Conservation (phyloP, 2,329 filamentous ascomycete species). For the Xylariales sp. region DNA sequence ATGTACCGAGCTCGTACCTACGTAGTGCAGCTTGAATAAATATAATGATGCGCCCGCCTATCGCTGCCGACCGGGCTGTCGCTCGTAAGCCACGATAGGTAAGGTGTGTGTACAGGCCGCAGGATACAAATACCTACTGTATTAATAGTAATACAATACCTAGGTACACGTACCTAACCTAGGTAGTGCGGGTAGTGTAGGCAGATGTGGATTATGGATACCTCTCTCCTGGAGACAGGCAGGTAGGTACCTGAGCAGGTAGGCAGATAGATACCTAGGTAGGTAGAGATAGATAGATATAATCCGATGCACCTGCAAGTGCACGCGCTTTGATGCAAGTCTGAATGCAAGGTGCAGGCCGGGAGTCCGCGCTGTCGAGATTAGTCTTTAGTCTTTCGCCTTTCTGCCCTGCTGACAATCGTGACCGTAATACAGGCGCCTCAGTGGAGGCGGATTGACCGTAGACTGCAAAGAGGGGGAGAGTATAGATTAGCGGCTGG, state of each 20-base stretch:
- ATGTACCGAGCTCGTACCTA: neutral
- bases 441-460: slow-evolving; percentile 18
- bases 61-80: slow-evolving; percentile 9
- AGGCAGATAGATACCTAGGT: neutral
- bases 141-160: neutral
- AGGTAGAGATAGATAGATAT: neutral
- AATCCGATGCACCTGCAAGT: slow-evolving; percentile 24
- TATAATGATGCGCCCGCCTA: slow-evolving; percentile 11
- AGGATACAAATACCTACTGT: neutral
- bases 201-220: neutral
- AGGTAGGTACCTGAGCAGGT: slow-evolving; percentile 3
- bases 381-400: neutral
- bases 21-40: slow-evolving; percentile 1
- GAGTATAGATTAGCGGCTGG: slow-evolving; percentile 25
- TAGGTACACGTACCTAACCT: too few species aligned
- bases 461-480: slow-evolving; percentile 7
- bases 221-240: neutral
- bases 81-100: slow-evolving; percentile 7
- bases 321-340: slow-evolving; percentile 27
- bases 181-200: neutral
- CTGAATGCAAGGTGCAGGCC: slow-evolving; percentile 25
- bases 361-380: slow-evolving; percentile 20
- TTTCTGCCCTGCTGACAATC: slow-evolving; percentile 28
- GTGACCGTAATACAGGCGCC: slow-evolving; percentile 19
- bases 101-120: neutral